phyloP scores from a whole-genome alignment of 352 stramenopile genomes.

The Pythium dissotocum region DNA sequence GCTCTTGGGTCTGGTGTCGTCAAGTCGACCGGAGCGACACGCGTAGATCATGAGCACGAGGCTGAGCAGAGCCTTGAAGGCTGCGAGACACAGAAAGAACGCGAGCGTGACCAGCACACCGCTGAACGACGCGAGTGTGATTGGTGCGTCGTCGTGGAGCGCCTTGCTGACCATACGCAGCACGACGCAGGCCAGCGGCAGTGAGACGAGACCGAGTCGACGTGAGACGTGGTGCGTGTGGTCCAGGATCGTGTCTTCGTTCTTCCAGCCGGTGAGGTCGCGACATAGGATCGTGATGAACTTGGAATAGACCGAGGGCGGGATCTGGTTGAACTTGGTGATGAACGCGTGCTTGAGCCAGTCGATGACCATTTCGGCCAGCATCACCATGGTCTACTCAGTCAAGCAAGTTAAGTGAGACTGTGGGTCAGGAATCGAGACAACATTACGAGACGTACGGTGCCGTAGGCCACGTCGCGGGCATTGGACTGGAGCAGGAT shows the following conservation, averaged over 20 bases:
- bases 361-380: constrained; percentile 95
- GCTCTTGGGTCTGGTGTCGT: constrained; percentile 70
- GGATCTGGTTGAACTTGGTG: constrained; percentile 98
- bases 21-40: constrained; percentile 57
- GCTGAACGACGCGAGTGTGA: constrained; percentile 39
- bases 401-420: neutral
- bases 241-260: constrained; percentile 90
- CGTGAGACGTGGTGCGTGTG: constrained; percentile 94
- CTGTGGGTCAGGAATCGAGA: neutral
- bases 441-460: constrained; percentile 38
- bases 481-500: constrained; percentile 92
- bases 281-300: constrained; percentile 94
- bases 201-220: constrained; percentile 91
- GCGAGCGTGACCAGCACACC: constrained; percentile 51
- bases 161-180: constrained; percentile 76
- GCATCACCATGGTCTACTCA: constrained; percentile 83
- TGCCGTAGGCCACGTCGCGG: constrained; percentile 73
- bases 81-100: constrained; percentile 73
- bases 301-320: constrained; percentile 93
- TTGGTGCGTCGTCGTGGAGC: constrained; percentile 39
- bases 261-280: constrained; percentile 94
- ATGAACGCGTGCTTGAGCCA: constrained; percentile 99
- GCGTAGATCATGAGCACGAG: constrained; percentile 81
- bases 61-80: constrained; percentile 79
- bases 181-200: constrained; percentile 95